A percentile compares a stretch with the other conserved stretches of the same genome.
Conservation (phyloP, 257 asterid species). For the Knoxia roxburghii region DNA sequence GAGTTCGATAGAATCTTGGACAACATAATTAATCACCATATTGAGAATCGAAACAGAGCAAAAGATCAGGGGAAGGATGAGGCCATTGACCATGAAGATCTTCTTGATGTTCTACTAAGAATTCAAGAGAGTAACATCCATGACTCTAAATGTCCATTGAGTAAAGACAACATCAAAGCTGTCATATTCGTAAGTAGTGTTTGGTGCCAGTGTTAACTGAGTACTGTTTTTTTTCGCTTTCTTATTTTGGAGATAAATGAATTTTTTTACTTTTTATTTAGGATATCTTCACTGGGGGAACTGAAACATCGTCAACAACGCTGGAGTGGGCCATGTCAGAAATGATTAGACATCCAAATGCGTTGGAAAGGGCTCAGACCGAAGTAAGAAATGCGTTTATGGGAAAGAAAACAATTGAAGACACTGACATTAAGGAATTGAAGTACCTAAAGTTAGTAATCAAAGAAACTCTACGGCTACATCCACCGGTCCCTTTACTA, state of each 20-base stretch:
- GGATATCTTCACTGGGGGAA: background rate
- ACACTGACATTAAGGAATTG: constrained; percentile 8
- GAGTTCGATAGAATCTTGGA: constrained; percentile 7
- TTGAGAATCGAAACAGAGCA: background rate
- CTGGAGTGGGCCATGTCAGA: constrained; percentile 37
- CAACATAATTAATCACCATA: constrained; percentile 9
- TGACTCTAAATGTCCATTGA: background rate
- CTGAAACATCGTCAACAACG: constrained; percentile 22
- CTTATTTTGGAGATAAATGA: background rate
- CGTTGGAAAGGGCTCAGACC: constrained; percentile 20
- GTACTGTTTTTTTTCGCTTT: background rate
- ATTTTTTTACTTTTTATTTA: background rate
- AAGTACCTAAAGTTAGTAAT: constrained; percentile 23
- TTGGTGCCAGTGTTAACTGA: background rate
- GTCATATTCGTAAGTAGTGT: background rate
- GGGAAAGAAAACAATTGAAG: constrained; percentile 18
- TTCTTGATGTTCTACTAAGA: constrained; percentile 14
- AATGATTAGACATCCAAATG: constrained; percentile 27
- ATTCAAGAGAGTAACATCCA: background rate
- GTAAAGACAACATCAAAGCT: background rate
- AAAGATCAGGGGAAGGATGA: constrained; percentile 12
- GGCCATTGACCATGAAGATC: constrained; percentile 11
- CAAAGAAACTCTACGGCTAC: constrained; percentile 33
- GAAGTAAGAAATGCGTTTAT: constrained; percentile 20
- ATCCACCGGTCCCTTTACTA: constrained; percentile 30